These are phyloP conservation scores for Bipolaris zeicola DNA, from an alignment of 2,329 filamentous ascomycete genomes.

Conservation along the genomic window DNA sequence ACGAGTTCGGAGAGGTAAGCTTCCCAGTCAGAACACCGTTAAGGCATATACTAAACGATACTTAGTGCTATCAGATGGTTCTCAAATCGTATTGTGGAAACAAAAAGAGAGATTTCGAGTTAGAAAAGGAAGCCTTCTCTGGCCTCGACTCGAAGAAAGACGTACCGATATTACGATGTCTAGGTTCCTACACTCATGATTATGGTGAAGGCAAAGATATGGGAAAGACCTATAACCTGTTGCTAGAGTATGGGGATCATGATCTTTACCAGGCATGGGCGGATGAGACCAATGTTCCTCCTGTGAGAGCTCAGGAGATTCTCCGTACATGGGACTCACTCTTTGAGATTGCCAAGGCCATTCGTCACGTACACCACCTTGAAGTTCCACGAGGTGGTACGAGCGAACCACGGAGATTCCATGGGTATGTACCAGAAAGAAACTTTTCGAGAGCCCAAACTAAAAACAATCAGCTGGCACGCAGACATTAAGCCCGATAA, in stretches of 20 bases:
- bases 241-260: slow-evolving; percentile 46
- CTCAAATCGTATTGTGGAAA: slow-evolving; percentile 34
- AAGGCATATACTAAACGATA: background rate
- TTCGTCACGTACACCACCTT: slow-evolving; percentile 34
- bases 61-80: slow-evolving; percentile 33
- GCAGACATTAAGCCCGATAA: slow-evolving; percentile 54
- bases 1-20: background rate
- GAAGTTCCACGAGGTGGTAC: slow-evolving; percentile 2
- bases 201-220: background rate
- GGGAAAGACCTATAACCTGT: slow-evolving; percentile 30
- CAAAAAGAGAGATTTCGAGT: slow-evolving; percentile 26
- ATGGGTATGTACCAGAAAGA: background rate
- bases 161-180: slow-evolving; percentile 35
- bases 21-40: too few species aligned
- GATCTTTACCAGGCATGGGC: slow-evolving; percentile 43
- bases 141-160: slow-evolving; percentile 23
- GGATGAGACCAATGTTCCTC: slow-evolving; percentile 30
- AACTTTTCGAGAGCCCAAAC: slow-evolving; percentile 10
- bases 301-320: slow-evolving; percentile 33
- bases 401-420: background rate
- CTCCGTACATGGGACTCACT: slow-evolving; percentile 40
- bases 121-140: slow-evolving; percentile 40
- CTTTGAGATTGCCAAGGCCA: slow-evolving; percentile 37
- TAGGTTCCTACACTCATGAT: slow-evolving; percentile 33
- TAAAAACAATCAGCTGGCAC: slow-evolving; percentile 44